Evolutionary conservation across 225 moss, liverwort and hornwort species (phyloP).

Genomic region (Sphagnum contortum): DNA sequence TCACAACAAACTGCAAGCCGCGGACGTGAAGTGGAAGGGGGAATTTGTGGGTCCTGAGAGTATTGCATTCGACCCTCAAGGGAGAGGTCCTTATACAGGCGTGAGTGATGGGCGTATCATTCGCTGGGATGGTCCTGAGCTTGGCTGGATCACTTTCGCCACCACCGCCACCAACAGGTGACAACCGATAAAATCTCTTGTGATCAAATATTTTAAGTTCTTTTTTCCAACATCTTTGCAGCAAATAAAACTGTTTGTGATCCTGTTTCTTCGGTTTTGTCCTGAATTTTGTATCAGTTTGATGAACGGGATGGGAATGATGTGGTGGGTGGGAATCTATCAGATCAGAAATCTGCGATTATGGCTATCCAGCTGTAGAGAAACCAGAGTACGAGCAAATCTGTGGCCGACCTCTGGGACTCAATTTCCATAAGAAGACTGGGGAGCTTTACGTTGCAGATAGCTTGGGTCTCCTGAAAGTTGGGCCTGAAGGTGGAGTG

Average conservation of each 20-base stretch:
- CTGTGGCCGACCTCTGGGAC: slow-evolving; percentile 1
- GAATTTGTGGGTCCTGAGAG: neutral
- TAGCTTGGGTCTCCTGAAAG: neutral
- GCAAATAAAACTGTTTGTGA: no score
- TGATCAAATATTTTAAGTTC: no score
- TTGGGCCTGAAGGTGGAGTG: slow-evolving; percentile 1
- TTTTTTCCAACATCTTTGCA: no score
- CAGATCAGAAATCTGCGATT: neutral
- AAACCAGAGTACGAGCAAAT: neutral
- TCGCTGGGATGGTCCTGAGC: neutral
- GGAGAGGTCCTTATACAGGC: neutral
- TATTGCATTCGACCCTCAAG: neutral
- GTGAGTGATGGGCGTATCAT: neutral
- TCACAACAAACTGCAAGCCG: neutral
- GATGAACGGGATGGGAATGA: no score
- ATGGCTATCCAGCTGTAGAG: neutral
- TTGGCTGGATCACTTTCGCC: slow-evolving; percentile 1
- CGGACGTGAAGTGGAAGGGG: neutral
- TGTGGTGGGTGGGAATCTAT: neutral
- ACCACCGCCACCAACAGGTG: neutral
- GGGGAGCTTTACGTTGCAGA: slow-evolving; percentile 3
- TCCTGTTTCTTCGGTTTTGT: no score
- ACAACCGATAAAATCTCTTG: no score
- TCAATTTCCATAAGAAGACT: neutral
- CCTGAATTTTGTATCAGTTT: no score